Evolutionary conservation across 768 basidiomycete genomes (phyloP), one percentile per base, ranked within the genome.

Genomic region (Rhodocollybia butyracea): DNA sequence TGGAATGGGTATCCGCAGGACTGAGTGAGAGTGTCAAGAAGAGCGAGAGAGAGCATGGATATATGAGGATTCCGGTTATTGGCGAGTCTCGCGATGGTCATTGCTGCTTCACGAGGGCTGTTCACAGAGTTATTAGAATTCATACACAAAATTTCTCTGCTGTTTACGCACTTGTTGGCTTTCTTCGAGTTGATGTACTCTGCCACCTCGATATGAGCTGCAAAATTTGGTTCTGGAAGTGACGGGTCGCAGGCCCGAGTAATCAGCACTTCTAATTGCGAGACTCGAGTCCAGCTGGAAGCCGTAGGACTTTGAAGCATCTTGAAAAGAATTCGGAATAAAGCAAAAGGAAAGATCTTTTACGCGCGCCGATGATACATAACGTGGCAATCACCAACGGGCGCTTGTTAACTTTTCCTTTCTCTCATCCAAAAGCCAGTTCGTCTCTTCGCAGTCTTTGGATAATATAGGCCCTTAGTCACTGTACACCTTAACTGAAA

Each of bases 1-100:
- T 98, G 97, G 56, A 99, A 89, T 0, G 96, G 87, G 72, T 99
- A 99, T 69, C 97, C 97, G 67, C 96, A 98, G 38, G 90, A 88
- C 67, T 94, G 90, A 42, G 98, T 89, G 47, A 99, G 86, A 13
- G 91, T 94, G 69, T 94, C 90, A 59, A 98, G 85, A 3, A 96
- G 82, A 5, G 88, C 75, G 11, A 98, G 81, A 3, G 93, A 85
- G 29, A 98, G 85, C 60, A 95, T 81, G 21, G 92, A 85, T 62
- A 96, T 81, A 67, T 97, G 95, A 0, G 91, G 91, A 64, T 96
- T 95, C 55, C 94, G 86, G 66, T 94, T 89, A 70, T 98, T 98
- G 55, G 92, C 86, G 42, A 91, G 79, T 19, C 86, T 81, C 13
- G 92, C 91, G 36, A 92, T 78, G 53, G 83, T 76, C 83, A 96